Evolutionary conservation across 2,329 filamentous ascomycete species (phyloP).

Genomic region (Rutstroemia sp.): DNA sequence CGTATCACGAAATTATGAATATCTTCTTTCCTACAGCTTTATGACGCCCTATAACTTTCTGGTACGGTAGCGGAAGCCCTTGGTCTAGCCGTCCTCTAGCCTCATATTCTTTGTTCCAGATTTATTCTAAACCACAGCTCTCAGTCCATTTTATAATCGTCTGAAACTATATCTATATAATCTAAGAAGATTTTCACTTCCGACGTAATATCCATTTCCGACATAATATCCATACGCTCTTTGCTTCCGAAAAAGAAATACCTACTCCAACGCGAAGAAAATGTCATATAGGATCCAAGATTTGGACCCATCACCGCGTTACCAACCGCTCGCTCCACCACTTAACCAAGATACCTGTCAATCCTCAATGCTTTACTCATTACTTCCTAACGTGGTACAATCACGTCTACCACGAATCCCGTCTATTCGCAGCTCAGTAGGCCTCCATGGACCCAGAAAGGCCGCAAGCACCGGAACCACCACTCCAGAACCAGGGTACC

Average conservation of each 20-base stretch:
- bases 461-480: constrained; percentile 23
- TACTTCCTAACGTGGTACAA: constrained; percentile 46
- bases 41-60: no score
- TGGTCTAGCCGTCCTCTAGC: neutral
- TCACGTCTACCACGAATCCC: constrained; percentile 43
- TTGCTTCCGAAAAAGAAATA: neutral
- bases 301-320: neutral
- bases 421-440: constrained; percentile 39
- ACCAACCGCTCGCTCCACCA: neutral
- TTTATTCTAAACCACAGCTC: neutral
- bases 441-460: constrained; percentile 18
- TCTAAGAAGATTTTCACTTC: no score
- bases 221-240: neutral
- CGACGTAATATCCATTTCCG: neutral
- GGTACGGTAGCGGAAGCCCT: neutral
- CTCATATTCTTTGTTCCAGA: neutral
- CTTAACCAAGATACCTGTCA: constrained; percentile 8
- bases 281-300: neutral
- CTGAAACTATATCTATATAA: neutral
- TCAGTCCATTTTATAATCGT: neutral
- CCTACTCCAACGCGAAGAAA: no score
- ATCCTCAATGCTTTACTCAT: constrained; percentile 43
- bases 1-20: no score
- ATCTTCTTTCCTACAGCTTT: no score
- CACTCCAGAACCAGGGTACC: constrained; percentile 21